Evolutionary conservation across 345 rosid genomes (phyloP).

Genomic region (Adansonia digitata): DNA sequence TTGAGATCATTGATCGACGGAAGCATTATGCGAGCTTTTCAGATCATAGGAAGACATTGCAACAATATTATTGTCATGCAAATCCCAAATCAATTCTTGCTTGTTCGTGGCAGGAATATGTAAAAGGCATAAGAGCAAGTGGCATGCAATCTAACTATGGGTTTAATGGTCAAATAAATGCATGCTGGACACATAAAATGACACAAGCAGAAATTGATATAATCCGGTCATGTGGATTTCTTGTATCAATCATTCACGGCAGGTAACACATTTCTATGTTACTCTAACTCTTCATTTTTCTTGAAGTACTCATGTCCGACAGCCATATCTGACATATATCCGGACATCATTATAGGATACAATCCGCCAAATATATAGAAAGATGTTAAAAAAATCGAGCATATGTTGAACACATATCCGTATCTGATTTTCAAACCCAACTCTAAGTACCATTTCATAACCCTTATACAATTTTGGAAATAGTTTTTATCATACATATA

Average conservation of each 20-base stretch:
- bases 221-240: constrained; percentile 71
- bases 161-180: constrained; percentile 88
- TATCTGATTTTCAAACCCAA: too few species aligned
- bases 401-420: too few species aligned
- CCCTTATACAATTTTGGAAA: too few species aligned
- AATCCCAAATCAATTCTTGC: not conserved
- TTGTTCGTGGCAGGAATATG: constrained; percentile 62
- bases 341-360: too few species aligned
- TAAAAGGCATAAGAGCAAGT: constrained; percentile 78
- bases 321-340: too few species aligned
- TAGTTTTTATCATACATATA: not conserved
- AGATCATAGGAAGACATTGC: not conserved
- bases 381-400: too few species aligned
- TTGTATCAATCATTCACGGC: constrained; percentile 90
- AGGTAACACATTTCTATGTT: constrained; percentile 40
- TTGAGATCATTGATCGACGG: not conserved
- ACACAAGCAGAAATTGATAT: constrained; percentile 51
- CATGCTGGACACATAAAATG: constrained; percentile 92
- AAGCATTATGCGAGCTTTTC: not conserved
- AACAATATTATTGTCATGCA: not conserved
- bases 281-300: too few species aligned
- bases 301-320: too few species aligned
- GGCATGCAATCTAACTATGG: constrained; percentile 91
- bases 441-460: too few species aligned
- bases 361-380: too few species aligned